These are phyloP conservation scores for Thecaphora thlaspeos DNA, from an alignment of 1,284 basidiomycete genomes.

Conservation along the genomic window DNA sequence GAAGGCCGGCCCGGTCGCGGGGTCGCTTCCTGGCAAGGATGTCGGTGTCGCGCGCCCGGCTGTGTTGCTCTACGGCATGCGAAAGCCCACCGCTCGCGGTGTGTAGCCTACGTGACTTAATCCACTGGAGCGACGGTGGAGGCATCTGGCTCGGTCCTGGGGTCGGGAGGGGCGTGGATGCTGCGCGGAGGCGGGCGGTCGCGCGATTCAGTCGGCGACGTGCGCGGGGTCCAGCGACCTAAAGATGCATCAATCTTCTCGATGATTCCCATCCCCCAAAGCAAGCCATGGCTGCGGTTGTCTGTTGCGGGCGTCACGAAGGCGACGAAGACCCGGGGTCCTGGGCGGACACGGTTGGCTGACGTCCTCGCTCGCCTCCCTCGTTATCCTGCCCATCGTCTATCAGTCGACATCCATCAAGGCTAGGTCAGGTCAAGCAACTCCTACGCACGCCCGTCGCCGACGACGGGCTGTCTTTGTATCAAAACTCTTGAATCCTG, in stretches of 20 bases:
- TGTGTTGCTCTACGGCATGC: slow-evolving; percentile 21
- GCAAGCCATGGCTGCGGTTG: too few relatives aligned
- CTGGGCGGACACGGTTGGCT: too few relatives aligned
- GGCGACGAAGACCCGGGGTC: too few relatives aligned
- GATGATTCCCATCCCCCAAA: too few relatives aligned
- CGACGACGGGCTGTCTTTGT: too few relatives aligned
- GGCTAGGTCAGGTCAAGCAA: too few relatives aligned
- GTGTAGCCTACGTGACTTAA: slow-evolving; percentile 34
- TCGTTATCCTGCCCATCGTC: too few relatives aligned
- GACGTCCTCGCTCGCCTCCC: too few relatives aligned
- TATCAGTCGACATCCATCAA: too few relatives aligned
- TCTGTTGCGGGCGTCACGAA: too few relatives aligned
- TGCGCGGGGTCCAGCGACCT: slow-evolving; percentile 30
- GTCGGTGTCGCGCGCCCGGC: background rate
- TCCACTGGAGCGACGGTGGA: background rate
- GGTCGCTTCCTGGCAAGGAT: background rate
- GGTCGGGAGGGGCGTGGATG: background rate
- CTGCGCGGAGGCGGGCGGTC: background rate
- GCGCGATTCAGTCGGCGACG: slow-evolving; percentile 8
- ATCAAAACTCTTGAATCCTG: too few relatives aligned
- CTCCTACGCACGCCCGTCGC: too few relatives aligned
- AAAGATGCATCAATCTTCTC: slow-evolving; percentile 44
- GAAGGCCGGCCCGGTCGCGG: background rate
- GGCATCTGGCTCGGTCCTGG: background rate
- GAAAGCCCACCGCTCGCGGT: slow-evolving; percentile 23